Evolutionary conservation across 176 grass and related monocot genomes (phyloP).

Genomic region (Melocanna baccifera): DNA sequence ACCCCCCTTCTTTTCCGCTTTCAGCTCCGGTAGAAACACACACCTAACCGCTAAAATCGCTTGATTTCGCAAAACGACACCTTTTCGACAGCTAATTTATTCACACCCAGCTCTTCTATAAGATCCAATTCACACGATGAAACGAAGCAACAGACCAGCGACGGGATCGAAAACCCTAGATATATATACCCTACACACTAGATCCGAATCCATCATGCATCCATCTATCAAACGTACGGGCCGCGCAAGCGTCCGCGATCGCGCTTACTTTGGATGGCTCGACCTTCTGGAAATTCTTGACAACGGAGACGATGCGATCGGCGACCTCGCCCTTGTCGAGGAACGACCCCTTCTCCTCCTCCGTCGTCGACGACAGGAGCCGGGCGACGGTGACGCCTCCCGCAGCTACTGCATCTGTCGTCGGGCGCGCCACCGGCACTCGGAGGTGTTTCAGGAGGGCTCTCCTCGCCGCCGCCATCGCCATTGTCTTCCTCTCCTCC

Average conservation of each 20-base stretch:
- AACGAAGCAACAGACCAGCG: neutral
- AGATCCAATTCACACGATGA: neutral
- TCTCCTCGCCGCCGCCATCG: slow-evolving; percentile 60
- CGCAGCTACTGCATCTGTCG: neutral
- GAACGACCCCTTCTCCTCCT: slow-evolving; percentile 69
- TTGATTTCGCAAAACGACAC: neutral
- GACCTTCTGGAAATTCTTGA: slow-evolving; percentile 84
- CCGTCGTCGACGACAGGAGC: slow-evolving; percentile 52
- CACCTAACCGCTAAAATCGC: neutral
- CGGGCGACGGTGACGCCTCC: slow-evolving; percentile 22
- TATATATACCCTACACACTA: neutral
- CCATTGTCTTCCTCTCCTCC: slow-evolving; percentile 30
- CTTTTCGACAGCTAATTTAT: neutral
- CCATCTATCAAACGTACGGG: neutral
- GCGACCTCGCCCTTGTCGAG: slow-evolving; percentile 80
- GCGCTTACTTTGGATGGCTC: slow-evolving; percentile 59
- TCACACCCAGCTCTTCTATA: neutral
- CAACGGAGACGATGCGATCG: slow-evolving; percentile 65
- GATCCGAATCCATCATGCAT: slow-evolving; percentile 27
- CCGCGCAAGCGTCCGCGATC: neutral
- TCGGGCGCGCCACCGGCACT: slow-evolving; percentile 37
- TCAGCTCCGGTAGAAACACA: neutral
- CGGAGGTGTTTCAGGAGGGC: slow-evolving; percentile 61
- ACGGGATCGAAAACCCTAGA: slow-evolving; percentile 18
- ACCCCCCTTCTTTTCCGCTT: neutral